Evolutionary conservation across 768 basidiomycete genomes (phyloP).

Genomic region (Pulveroboletus sp.): DNA sequence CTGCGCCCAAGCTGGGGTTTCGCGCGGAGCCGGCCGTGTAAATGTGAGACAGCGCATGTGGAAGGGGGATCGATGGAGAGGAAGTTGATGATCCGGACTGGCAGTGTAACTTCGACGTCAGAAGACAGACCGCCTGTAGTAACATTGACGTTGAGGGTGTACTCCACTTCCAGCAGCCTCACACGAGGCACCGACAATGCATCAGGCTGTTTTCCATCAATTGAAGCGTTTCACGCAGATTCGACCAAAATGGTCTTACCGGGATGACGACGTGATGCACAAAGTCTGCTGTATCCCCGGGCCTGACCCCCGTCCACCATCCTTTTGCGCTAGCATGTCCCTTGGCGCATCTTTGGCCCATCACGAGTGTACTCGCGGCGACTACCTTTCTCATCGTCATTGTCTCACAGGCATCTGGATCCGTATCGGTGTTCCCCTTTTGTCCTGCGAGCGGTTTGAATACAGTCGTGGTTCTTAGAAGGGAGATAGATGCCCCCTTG

Average conservation of each 20-base stretch:
- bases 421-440: slow-evolving; percentile 34
- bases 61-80: slow-evolving; percentile 84
- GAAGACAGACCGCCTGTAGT: slow-evolving; percentile 57
- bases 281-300: slow-evolving; percentile 61
- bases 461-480: slow-evolving; percentile 63
- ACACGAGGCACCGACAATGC: slow-evolving; percentile 67
- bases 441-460: slow-evolving; percentile 48
- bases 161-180: slow-evolving; percentile 73
- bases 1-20: slow-evolving; percentile 26
- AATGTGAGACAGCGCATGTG: slow-evolving; percentile 26
- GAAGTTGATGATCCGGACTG: slow-evolving; percentile 78
- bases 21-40: slow-evolving; percentile 16
- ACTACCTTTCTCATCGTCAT: slow-evolving; percentile 61
- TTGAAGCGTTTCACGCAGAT: slow-evolving; percentile 4
- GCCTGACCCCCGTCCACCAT: slow-evolving; percentile 83
- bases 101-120: slow-evolving; percentile 68
- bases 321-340: slow-evolving; percentile 80
- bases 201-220: slow-evolving; percentile 48
- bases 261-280: slow-evolving; percentile 71
- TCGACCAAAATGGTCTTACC: slow-evolving; percentile 43
- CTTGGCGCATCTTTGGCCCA: slow-evolving; percentile 58
- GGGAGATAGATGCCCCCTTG: slow-evolving; percentile 58
- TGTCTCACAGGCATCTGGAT: slow-evolving; percentile 63
- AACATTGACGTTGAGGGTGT: slow-evolving; percentile 63
- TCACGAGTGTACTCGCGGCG: slow-evolving; percentile 61